A percentile compares a stretch with the other conserved stretches of the same genome.
These are phyloP conservation scores for Hypomyces rosellus DNA, from an alignment of 2,329 filamentous ascomycete species.

Conservation along the genomic window DNA sequence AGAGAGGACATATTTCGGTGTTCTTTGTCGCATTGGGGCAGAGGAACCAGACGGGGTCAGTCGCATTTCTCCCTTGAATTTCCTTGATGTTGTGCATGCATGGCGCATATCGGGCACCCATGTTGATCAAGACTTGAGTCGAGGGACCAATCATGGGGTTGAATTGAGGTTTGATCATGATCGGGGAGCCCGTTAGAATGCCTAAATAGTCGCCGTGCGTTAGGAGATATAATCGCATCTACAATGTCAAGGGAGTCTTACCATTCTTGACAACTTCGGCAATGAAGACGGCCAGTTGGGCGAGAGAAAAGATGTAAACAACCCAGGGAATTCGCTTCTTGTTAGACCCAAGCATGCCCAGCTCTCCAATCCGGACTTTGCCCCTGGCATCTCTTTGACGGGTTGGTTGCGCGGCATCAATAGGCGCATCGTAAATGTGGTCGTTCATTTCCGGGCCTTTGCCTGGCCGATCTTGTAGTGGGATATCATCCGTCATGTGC, in stretches of 20 bases:
- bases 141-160: conserved; percentile 98
- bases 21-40: conserved; percentile 73
- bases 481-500: conserved; percentile 48
- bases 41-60: conserved; percentile 53
- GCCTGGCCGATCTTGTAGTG: conserved; percentile 43
- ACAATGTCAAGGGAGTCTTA: conserved; percentile 35
- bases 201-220: conserved; percentile 37
- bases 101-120: conserved; percentile 86
- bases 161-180: conserved; percentile 75
- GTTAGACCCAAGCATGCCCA: conserved; percentile 53
- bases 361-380: conserved; percentile 49
- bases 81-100: conserved; percentile 84
- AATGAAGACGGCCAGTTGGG: conserved; percentile 82
- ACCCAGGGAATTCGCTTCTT: conserved; percentile 66
- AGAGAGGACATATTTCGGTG: conserved; percentile 61
- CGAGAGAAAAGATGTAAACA: conserved; percentile 69
- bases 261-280: conserved; percentile 80
- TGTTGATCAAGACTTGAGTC: conserved; percentile 84
- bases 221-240: background rate
- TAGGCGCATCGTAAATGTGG: conserved; percentile 56
- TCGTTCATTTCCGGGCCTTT: conserved; percentile 44
- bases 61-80: conserved; percentile 47
- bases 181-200: conserved; percentile 69
- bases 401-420: conserved; percentile 19
- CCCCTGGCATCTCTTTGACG: conserved; percentile 32